These are phyloP conservation scores for Davidsoniella virescens DNA, from an alignment of 2,329 filamentous ascomycete species.

Conservation along the genomic window DNA sequence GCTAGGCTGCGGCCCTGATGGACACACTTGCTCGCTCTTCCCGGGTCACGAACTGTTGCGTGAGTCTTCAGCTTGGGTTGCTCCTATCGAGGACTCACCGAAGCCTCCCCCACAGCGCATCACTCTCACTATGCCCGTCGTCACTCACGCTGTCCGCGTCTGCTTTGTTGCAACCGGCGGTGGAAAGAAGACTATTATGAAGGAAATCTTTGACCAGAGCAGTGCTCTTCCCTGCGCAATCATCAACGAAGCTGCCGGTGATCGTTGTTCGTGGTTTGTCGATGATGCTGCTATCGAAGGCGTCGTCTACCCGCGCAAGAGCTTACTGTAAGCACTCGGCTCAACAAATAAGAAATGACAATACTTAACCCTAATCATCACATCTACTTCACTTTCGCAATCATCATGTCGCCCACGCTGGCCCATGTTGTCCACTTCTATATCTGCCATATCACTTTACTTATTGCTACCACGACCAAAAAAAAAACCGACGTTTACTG, in stretches of 20 bases:
- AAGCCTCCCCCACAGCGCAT: conserved; percentile 87
- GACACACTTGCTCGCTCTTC: conserved; percentile 94
- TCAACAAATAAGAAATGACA: no score
- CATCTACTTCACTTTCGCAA: no score
- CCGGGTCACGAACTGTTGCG: conserved; percentile 74
- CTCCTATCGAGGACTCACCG: conserved; percentile 79
- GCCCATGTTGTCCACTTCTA: no score
- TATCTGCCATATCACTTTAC: no score
- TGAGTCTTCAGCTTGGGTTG: conserved; percentile 81
- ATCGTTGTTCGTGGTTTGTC: conserved; percentile 90
- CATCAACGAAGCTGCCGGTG: conserved; percentile 69
- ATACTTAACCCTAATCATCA: no score
- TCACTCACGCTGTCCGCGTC: conserved; percentile 70
- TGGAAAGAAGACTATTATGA: conserved; percentile 82
- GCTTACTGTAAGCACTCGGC: conserved; percentile 31
- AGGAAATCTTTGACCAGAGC: conserved; percentile 78
- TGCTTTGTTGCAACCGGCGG: conserved; percentile 83
- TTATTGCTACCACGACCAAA: no score
- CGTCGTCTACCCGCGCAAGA: conserved; percentile 63
- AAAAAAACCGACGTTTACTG: no score
- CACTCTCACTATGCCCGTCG: conserved; percentile 80
- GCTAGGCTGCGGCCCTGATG: conserved; percentile 86
- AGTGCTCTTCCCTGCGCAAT: conserved; percentile 69
- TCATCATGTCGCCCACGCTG: no score
- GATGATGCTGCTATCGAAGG: conserved; percentile 75